Evolutionary conservation across 2,329 filamentous ascomycete genomes (phyloP), one percentile per base, ranked within the genome.

Genomic region (Trichoderma semiorbis): DNA sequence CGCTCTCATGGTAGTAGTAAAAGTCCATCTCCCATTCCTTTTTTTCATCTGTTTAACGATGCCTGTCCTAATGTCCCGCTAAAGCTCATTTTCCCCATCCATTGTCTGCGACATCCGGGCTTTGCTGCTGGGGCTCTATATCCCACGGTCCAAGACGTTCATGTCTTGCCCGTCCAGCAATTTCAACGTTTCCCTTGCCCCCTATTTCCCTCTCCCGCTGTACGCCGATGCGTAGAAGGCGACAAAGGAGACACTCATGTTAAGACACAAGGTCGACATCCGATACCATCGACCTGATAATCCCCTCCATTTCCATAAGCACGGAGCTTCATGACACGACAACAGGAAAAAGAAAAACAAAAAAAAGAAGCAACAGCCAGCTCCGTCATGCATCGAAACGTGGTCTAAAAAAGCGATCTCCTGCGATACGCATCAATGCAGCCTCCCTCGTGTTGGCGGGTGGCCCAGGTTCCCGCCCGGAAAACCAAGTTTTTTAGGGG

Each of bases 341-440:
- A 72, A 74, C 77, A 80, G 79, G 76, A 81, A 84, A 83, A 81
- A 82, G 83, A 79, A 76, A 77, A 76, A 74, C 7, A 62, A 82
- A 81, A 61, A 82, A 81, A 82, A 83, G 83, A 79, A 78, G 76
- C 78, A 76, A 74, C 76, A 82, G 83, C 82, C 83, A 82, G 84
- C 81, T 83, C 80, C 81, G 81, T 84, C 83, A 85, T 86, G 84
- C 84, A 85, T 79, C 80, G 80, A 83, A 81, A 83, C 81, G 78
- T 84, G 82, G 82, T 85, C 84, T 84, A 84, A 82, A 78, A 83
- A 82, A 76, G 77, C 78, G 75, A 78, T 80, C 78, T 79, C 77
- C 78, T 75, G 76, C 76, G 78, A 78, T 79, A 78, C 80, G 78
- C 79, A 79, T 79, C 79, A 79, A 79, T 76, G 76, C 74, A 76